Evolutionary conservation across 371 early-diverging fungal species (phyloP), one percentile per base, ranked within the genome.

Genomic region (Choanephora cucurbitarum): DNA sequence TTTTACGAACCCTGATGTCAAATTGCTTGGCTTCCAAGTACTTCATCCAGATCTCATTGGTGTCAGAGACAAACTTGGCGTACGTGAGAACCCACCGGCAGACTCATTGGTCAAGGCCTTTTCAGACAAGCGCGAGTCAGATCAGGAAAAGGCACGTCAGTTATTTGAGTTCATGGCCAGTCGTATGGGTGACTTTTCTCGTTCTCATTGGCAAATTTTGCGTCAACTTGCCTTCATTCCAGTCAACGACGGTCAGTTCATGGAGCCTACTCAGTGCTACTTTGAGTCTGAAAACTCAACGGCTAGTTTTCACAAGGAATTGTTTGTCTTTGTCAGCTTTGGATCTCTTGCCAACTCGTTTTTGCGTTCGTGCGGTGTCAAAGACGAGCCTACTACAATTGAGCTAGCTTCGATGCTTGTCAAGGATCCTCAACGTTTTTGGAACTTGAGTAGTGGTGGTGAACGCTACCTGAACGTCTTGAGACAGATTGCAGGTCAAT

Each of bases 351-450:
- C 91, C 7, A 89, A 92, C 57, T 66, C 80, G 15, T 96, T 96
- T 55, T 67, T 96, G 40, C 81, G 89, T 14, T 75, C 87, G 0
- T 94, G 95, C 58, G 96, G 96, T 43, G 92, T 93, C 33, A 87
- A 87, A 52, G 88, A 91, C 46, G 93, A 93, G 44, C 96, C 95
- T 0, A 81, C 88, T 0, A 87, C 91, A 0, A 57, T 80, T 1
- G 94, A 95, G 48, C 53, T 94, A 24, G 87, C 93, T 0, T 70
- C 79, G 6, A 78, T 86, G 65, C 67, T 95, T 5, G 85, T 90
- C 0, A 75, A 81, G 11, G 72, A 87, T 14, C 94, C 95, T 2
- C 70, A 75, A 4, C 57, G 81, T 17, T 93, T 91, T 64, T 81
- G 91, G 76, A 79, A 86, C 14, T 50, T 77, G 32, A 73, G 82